Evolutionary conservation across 352 stramenopile species (phyloP).

Genomic region (Pythium guiyangense): DNA sequence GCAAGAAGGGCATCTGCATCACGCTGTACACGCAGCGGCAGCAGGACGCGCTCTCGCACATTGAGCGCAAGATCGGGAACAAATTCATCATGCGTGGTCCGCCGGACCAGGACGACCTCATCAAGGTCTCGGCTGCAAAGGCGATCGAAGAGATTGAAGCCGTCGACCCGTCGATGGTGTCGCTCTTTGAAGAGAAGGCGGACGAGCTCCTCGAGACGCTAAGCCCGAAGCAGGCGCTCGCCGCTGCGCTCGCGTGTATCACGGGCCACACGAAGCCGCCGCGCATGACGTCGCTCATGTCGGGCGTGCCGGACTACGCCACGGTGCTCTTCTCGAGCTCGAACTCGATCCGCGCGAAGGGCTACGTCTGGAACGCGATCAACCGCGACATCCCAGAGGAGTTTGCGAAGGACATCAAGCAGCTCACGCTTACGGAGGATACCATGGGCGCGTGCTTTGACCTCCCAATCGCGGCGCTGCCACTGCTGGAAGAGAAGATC

Average conservation of each 20-base stretch:
- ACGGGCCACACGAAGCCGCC: slow-evolving; percentile 86
- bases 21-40: slow-evolving; percentile 93
- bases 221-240: slow-evolving; percentile 61
- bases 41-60: slow-evolving; percentile 65
- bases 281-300: slow-evolving; percentile 84
- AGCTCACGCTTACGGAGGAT: slow-evolving; percentile 88
- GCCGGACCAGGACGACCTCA: slow-evolving; percentile 83
- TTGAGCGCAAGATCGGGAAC: slow-evolving; percentile 88
- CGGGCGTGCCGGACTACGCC: slow-evolving; percentile 86
- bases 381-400: slow-evolving; percentile 82
- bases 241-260: slow-evolving; percentile 83
- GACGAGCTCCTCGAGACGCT: slow-evolving; percentile 57
- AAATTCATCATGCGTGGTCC: slow-evolving; percentile 87
- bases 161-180: slow-evolving; percentile 69
- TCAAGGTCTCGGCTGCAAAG: slow-evolving; percentile 79
- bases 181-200: slow-evolving; percentile 72
- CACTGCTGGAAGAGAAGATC: slow-evolving; percentile 70
- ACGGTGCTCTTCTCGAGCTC: slow-evolving; percentile 84
- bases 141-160: slow-evolving; percentile 81
- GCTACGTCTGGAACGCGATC: slow-evolving; percentile 91
- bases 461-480: slow-evolving; percentile 60
- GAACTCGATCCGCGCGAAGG: slow-evolving; percentile 82
- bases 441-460: slow-evolving; percentile 90
- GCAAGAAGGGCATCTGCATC: slow-evolving; percentile 95
- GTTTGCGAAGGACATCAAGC: slow-evolving; percentile 79